Base-by-base conservation (phyloP, 225 moss, liverwort and hornwort species). In the Pseudisothecium myosuroides region DNA sequence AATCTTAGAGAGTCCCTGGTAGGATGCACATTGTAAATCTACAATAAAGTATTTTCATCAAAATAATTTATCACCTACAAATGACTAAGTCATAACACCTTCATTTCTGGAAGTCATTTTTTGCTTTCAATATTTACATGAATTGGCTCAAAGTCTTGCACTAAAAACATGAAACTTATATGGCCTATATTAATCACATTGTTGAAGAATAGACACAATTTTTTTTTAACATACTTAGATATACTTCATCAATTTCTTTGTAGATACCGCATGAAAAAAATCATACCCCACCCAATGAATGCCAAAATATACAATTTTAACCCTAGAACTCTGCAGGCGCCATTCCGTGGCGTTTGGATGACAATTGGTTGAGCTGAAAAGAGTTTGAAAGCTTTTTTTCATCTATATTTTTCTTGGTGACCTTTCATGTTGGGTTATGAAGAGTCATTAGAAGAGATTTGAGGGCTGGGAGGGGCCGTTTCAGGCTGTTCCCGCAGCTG, bases 111-210 rank as follows among this genome's bases (percentile, higher is more conserved):
- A 22, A 52, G 34, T 34, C 13, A 8, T 34, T 2, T 52, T 36
- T 76, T 76, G 7, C 52, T 76, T 34, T 3, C 14, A 22, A 52
- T 52, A 8, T 14, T 5, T 52, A 23, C 4, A 32, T 76, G 32
- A 37, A 54, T 23, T 23, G 9, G 36, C 36, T 76, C 2, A 54
- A 1, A 36, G 37, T 5, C 76, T 76, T 54, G 9, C 9, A 54
- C 5, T 6, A 23, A 23, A 36, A 24, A 24, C 10, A 77, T 23
- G 24, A 77, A 23, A 4, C 15, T 0, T 54, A 0, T 37, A 4
- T 21, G 7, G 37, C 6, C 15, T n/a, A 54, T 1, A 0, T 23
- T 37, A 16, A 14, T 34, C 22, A 9, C 54, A 15, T 77, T 0
- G 0, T 37, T 55, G 24, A 37, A 54, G 36, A 10, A 54, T 23